Percentiles rank a stretch among this genome's conserved stretches.
These are phyloP conservation scores for Puccinia triticina DNA, from an alignment of 1,284 basidiomycete genomes.

Conservation along the genomic window DNA sequence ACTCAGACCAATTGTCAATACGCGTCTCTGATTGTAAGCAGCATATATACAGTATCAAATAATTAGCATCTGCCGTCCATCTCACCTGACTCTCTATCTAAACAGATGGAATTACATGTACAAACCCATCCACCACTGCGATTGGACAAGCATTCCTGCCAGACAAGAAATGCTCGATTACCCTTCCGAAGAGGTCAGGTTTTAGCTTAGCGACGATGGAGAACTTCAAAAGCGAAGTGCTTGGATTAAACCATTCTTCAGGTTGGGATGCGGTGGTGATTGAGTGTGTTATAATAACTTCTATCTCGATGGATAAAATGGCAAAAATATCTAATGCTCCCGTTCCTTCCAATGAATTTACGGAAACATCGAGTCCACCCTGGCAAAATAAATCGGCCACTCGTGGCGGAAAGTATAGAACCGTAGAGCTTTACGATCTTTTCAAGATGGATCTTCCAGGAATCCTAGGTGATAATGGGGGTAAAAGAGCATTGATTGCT, in stretches of 20 bases:
- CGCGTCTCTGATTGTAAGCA: constrained; percentile 33
- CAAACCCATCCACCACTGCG: constrained; percentile 26
- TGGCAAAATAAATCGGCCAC: constrained; percentile 51
- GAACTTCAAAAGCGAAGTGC: constrained; percentile 27
- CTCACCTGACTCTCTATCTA: not conserved
- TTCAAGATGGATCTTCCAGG: constrained; percentile 40
- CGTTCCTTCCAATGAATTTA: not conserved
- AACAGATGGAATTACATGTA: constrained; percentile 9
- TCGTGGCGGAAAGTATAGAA: constrained; percentile 40
- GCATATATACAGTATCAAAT: not conserved
- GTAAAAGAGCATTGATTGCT: constrained; percentile 44
- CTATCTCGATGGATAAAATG: not conserved
- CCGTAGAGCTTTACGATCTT: constrained; percentile 51
- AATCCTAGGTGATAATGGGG: constrained; percentile 33
- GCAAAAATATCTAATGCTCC: not conserved
- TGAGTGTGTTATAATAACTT: constrained; percentile 24
- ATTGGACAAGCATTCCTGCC: not conserved
- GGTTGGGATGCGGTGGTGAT: constrained; percentile 50
- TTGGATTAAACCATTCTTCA: constrained; percentile 22
- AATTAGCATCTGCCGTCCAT: not conserved
- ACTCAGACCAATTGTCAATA: not conserved
- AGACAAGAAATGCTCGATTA: not conserved
- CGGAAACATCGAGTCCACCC: constrained; percentile 30
- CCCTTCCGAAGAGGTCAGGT: constrained; percentile 39
- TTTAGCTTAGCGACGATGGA: constrained; percentile 43